These are phyloP conservation scores for Candida khao-thaluensis DNA, from an alignment of 805 yeast genomes.

Conservation along the genomic window DNA sequence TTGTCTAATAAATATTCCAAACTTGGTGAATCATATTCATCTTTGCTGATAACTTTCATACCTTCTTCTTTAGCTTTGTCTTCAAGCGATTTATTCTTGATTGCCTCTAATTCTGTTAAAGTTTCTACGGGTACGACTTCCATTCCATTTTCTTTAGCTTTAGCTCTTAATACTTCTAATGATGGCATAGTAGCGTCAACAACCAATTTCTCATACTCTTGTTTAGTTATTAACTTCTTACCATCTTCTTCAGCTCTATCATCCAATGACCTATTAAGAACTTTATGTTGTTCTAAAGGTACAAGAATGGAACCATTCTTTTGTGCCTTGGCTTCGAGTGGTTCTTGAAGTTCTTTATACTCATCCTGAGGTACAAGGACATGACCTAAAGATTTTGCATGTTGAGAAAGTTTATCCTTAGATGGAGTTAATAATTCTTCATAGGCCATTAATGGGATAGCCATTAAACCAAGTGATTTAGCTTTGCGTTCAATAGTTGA, in stretches of 20 bases:
- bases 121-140: slow-evolving; percentile 28
- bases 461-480: not conserved
- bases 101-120: slow-evolving; percentile 14
- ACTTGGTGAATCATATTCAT: slow-evolving; percentile 19
- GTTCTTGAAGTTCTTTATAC: slow-evolving; percentile 5
- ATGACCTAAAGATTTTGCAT: slow-evolving; percentile 16
- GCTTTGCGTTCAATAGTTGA: not conserved
- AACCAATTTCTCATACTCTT: slow-evolving; percentile 32
- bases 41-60: slow-evolving; percentile 15
- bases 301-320: slow-evolving; percentile 21
- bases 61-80: slow-evolving; percentile 21
- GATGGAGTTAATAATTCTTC: slow-evolving; percentile 10
- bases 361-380: slow-evolving; percentile 17
- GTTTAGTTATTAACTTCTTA: slow-evolving; percentile 15
- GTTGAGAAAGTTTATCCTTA: slow-evolving; percentile 15
- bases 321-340: slow-evolving; percentile 21
- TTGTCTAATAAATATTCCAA: slow-evolving; percentile 15
- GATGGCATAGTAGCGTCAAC: slow-evolving; percentile 29
- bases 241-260: slow-evolving; percentile 23
- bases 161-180: slow-evolving; percentile 23
- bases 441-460: slow-evolving; percentile 6
- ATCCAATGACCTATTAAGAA: slow-evolving; percentile 23
- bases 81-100: slow-evolving; percentile 15
- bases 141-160: slow-evolving; percentile 30
- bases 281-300: slow-evolving; percentile 21